Evolutionary conservation across 768 basidiomycete genomes (phyloP).

Genomic region (Lactifluus rugatus): DNA sequence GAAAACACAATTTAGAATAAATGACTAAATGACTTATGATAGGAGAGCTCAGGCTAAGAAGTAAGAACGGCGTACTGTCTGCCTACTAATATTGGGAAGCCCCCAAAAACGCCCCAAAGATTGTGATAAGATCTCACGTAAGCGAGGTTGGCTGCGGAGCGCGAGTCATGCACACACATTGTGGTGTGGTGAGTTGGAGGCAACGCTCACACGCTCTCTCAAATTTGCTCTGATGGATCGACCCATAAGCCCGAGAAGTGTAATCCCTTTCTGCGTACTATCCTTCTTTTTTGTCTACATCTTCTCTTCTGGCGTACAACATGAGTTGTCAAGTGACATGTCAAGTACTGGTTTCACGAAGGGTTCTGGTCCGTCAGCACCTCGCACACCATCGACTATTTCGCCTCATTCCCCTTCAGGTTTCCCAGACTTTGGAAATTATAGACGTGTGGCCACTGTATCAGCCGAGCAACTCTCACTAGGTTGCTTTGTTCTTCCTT

Average conservation of each 20-base stretch:
- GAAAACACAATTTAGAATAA: too few species aligned
- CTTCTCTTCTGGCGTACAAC: constrained; percentile 28
- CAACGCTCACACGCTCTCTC: too few species aligned
- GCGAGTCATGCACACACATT: too few species aligned
- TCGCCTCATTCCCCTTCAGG: constrained; percentile 21
- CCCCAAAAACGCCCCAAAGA: too few species aligned
- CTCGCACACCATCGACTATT: not conserved
- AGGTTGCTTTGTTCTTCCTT: constrained; percentile 29
- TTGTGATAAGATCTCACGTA: not conserved
- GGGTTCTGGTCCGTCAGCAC: not conserved
- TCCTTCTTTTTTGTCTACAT: constrained; percentile 36
- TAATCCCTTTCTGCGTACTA: constrained; percentile 30
- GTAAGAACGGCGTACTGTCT: too few species aligned
- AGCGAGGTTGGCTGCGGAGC: too few species aligned
- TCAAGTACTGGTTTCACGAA: constrained; percentile 10
- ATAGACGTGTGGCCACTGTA: constrained; percentile 35
- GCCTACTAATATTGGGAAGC: too few species aligned
- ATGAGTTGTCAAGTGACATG: constrained; percentile 18
- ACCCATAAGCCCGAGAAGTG: constrained; percentile 17
- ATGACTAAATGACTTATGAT: too few species aligned
- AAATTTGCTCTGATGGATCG: constrained; percentile 3
- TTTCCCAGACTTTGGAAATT: constrained; percentile 49
- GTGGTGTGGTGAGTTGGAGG: too few species aligned
- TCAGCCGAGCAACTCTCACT: constrained; percentile 42
- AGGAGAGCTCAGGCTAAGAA: too few species aligned